Evolutionary conservation across 495 filamentous ascomycete genomes (phyloP).

Genomic region (Penicillium waksmanii): DNA sequence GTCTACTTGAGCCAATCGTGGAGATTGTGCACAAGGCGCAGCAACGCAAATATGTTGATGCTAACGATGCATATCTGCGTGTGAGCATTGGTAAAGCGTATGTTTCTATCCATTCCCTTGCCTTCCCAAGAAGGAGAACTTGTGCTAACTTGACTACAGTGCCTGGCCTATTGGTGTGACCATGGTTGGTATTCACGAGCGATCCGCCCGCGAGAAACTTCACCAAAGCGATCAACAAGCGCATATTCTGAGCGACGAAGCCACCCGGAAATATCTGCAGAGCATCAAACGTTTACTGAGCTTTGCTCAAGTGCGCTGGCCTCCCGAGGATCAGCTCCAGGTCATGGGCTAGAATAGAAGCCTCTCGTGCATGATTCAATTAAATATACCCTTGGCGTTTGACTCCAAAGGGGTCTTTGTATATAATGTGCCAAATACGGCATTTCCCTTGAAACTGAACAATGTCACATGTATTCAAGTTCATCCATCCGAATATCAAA

Average conservation of each 20-base stretch:
- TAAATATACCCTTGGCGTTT: constrained; percentile 22
- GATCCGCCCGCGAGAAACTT: constrained; percentile 90
- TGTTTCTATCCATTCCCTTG: background rate
- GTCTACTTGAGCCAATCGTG: constrained; percentile 80
- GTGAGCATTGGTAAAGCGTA: constrained; percentile 95
- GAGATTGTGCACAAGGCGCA: constrained; percentile 93
- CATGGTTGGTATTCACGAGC: constrained; percentile 99
- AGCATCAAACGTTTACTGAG: constrained; percentile 97
- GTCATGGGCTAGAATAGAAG: constrained; percentile 78
- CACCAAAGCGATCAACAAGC: constrained; percentile 86
- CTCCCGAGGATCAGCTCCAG: constrained; percentile 88
- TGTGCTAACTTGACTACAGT: constrained; percentile 34
- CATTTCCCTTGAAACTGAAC: background rate
- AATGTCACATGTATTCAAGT: background rate
- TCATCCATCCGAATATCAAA: too few species aligned
- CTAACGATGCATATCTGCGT: constrained; percentile 91
- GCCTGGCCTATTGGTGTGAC: constrained; percentile 99
- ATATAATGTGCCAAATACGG: background rate
- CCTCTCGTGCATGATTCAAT: background rate
- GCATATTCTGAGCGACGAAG: constrained; percentile 96
- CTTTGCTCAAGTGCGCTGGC: constrained; percentile 96
- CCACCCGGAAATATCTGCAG: constrained; percentile 92
- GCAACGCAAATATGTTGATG: constrained; percentile 88
- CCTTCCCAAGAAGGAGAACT: constrained; percentile 19
- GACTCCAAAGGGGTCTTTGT: background rate